Evolutionary conservation across 306 rosid species (phyloP).

Genomic region (Vicia sativa): DNA sequence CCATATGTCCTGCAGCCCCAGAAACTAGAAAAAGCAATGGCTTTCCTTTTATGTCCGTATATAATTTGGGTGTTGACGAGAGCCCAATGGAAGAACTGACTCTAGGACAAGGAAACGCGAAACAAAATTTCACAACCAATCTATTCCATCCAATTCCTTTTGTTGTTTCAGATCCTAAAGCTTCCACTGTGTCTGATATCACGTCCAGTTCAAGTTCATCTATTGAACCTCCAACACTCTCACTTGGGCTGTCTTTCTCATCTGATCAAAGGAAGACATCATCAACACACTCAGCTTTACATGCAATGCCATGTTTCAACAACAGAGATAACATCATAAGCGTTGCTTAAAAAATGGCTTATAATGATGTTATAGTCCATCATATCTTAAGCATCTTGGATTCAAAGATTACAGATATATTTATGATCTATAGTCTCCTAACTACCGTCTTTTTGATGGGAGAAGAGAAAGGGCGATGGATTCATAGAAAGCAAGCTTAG

Average conservation of each 20-base stretch:
- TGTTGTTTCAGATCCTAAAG: constrained; percentile 38
- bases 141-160: constrained; percentile 47
- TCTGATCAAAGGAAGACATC: constrained; percentile 62
- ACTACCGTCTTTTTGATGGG: constrained; percentile 38
- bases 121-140: constrained; percentile 40
- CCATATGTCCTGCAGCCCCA: constrained; percentile 45
- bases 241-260: constrained; percentile 77
- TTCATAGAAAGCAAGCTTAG: constrained; percentile 43
- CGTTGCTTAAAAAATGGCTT: constrained; percentile 58
- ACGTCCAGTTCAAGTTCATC: constrained; percentile 50
- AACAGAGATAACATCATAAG: constrained; percentile 74
- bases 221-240: constrained; percentile 58
- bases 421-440: constrained; percentile 34
- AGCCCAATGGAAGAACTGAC: constrained; percentile 57
- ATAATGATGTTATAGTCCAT: constrained; percentile 41
- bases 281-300: constrained; percentile 65
- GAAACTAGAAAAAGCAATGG: constrained; percentile 55
- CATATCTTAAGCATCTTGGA: constrained; percentile 44
- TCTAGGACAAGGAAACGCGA: constrained; percentile 55
- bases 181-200: constrained; percentile 42
- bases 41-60: constrained; percentile 53
- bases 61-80: constrained; percentile 48
- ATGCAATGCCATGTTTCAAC: constrained; percentile 59
- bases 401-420: constrained; percentile 33
- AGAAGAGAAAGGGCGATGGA: constrained; percentile 42